These are phyloP conservation scores for Allodekkera sacchari DNA, from an alignment of 805 yeast species.

Conservation along the genomic window DNA sequence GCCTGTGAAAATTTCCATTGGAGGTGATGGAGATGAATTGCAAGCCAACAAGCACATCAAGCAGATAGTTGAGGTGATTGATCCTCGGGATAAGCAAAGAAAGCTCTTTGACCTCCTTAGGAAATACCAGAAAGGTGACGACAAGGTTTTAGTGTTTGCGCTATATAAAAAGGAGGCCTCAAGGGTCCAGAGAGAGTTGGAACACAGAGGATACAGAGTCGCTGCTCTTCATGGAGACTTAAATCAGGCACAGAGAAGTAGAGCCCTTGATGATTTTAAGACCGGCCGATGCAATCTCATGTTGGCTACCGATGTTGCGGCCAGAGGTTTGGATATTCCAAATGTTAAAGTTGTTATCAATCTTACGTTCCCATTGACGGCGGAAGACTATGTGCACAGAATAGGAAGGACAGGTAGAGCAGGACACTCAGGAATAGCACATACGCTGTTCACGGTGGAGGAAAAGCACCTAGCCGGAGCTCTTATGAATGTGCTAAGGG, in stretches of 20 bases:
- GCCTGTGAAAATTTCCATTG: constrained; percentile 82
- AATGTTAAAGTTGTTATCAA: constrained; percentile 93
- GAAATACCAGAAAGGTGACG: constrained; percentile 57
- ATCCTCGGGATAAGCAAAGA: constrained; percentile 71
- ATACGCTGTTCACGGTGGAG: constrained; percentile 91
- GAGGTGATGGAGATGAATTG: constrained; percentile 90
- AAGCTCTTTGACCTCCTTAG: constrained; percentile 62
- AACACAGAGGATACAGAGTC: constrained; percentile 66
- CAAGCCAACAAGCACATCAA: constrained; percentile 90
- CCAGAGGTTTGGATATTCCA: constrained; percentile 96
- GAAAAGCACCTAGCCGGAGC: constrained; percentile 97
- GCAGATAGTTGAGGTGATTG: constrained; percentile 90
- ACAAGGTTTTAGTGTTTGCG: constrained; percentile 86
- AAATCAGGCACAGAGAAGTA: constrained; percentile 84
- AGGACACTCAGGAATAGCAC: constrained; percentile 90
- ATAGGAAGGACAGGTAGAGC: constrained; percentile 99
- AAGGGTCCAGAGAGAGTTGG: constrained; percentile 71
- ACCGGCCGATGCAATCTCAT: constrained; percentile 65
- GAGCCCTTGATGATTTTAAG: constrained; percentile 80
- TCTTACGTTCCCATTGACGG: constrained; percentile 91
- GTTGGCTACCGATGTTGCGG: constrained; percentile 97
- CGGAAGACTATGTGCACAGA: constrained; percentile 94
- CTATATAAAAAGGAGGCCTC: constrained; percentile 95
- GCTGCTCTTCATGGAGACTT: constrained; percentile 97
- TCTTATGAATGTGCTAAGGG: constrained; percentile 80